Evolutionary conservation across 73 alveolate species (phyloP), one percentile per base, ranked within the genome.

Genomic region (Paramecium sonneborni): DNA sequence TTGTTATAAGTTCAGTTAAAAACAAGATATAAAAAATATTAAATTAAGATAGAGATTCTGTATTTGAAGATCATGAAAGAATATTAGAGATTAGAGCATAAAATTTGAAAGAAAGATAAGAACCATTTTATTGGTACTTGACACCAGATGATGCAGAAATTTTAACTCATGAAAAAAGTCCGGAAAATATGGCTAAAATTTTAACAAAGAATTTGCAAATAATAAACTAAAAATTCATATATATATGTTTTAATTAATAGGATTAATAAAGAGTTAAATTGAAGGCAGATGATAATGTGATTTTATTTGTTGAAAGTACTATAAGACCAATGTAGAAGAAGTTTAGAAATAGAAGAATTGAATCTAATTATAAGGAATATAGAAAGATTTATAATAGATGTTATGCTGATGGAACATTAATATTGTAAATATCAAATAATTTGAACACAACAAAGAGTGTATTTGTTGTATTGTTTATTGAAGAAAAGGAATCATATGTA

Each of bases 61-160:
- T 79, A 6, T 79, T 79, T 46, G 44, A 79, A 12, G 90, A 79
- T 23, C 55, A 38, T 20, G 90, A 79, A 41, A 39, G 74, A 79
- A 34, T 79, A 20, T 44, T 79, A 9, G 46, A 39, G 15, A 34
- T 79, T 1, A 30, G 41, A 15, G 90, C 90, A 8, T 7, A 21
- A 14, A 79, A 79, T 44, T 79, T 79, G n/a, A 44, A 41, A 6
- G 55, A 41, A 10, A 23, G 30, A 43, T 24, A 23, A 12, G 90
- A 79, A 20, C 62, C 44, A 24, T 37, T 79, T 21, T 9, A 11
- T 23, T 79, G 90, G 90, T 24, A 79, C 3, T 38, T 79, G 10
- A 43, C 90, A 43, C 41, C 55, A n/a, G 90, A 79, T 30, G 90
- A 79, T 23, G 90, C 76, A 18, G 74, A 79, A 44, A 79, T 79